phyloP scores from a whole-genome alignment of 2,329 filamentous ascomycete species.

The Stagonosporopsis vannaccii region DNA sequence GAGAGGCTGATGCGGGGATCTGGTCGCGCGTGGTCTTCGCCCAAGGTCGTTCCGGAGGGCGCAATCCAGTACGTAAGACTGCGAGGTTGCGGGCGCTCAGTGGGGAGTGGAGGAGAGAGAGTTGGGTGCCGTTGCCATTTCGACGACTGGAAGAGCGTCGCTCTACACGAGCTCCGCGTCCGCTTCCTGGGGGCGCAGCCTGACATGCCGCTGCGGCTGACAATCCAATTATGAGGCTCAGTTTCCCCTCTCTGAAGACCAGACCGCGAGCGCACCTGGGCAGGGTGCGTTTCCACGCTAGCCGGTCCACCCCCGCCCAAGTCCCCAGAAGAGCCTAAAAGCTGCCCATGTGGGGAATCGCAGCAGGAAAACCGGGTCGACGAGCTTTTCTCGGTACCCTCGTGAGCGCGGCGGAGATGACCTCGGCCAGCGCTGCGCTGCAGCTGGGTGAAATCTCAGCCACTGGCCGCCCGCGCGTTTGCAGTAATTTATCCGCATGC shows the following conservation, averaged over 20 bases:
- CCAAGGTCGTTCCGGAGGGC: conserved; percentile 10
- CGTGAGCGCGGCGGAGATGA: conserved; percentile 11
- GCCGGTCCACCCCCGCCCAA: conserved; percentile 11
- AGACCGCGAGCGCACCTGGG: conserved; percentile 8
- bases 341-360: conserved; percentile 14
- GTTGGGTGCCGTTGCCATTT: conserved; percentile 4
- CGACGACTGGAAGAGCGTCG: conserved; percentile 5
- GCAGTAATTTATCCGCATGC: conserved; percentile 18
- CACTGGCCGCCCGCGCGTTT: not conserved
- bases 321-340: conserved; percentile 4
- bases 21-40: conserved; percentile 16
- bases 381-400: conserved; percentile 15
- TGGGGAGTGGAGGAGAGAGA: conserved; percentile 2
- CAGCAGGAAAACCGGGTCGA: conserved; percentile 3
- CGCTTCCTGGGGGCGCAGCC: conserved; percentile 16
- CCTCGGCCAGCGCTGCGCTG: conserved; percentile 9
- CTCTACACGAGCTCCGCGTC: conserved; percentile 10
- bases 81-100: conserved; percentile 12
- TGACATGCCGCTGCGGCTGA: conserved; percentile 22
- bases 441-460: not conserved
- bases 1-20: conserved; percentile 21
- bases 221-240: conserved; percentile 22
- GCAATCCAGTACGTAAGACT: conserved; percentile 19
- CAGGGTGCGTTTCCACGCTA: conserved; percentile 2
- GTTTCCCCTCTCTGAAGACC: conserved; percentile 11